Percentiles rank a stretch among this genome's conserved stretches.
phyloP scores from a whole-genome alignment of 306 rosid genomes.

The Gillenia trifoliata region DNA sequence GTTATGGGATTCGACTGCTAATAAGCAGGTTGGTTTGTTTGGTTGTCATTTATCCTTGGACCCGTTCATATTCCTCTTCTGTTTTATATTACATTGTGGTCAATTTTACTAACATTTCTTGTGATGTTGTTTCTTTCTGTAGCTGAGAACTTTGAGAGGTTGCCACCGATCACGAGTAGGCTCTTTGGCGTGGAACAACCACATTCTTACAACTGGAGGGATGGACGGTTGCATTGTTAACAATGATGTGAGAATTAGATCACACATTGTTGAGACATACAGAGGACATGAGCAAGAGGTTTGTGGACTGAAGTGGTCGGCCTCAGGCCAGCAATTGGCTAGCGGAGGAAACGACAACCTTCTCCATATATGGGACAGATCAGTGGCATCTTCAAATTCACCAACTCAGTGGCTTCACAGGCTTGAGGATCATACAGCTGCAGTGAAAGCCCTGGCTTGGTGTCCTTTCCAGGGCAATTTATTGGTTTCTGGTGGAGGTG shows the following conservation, averaged over 20 bases:
- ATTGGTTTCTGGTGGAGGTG: conserved; percentile 71
- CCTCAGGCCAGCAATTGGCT: conserved; percentile 64
- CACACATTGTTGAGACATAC: conserved; percentile 62
- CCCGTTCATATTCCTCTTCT: neutral
- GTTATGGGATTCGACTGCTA: conserved; percentile 61
- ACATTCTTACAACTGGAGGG: conserved; percentile 72
- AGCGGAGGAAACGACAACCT: conserved; percentile 82
- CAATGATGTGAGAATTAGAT: conserved; percentile 69
- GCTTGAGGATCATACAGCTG: conserved; percentile 62
- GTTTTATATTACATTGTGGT: neutral
- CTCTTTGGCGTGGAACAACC: conserved; percentile 72
- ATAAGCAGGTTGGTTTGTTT: conserved; percentile 37
- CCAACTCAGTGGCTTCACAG: conserved; percentile 71
- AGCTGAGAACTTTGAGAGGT: conserved; percentile 60
- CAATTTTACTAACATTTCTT: neutral
- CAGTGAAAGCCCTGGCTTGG: conserved; percentile 83
- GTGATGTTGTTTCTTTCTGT: conserved; percentile 13
- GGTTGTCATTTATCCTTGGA: neutral
- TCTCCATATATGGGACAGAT: conserved; percentile 68
- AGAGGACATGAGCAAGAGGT: conserved; percentile 71
- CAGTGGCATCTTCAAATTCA: conserved; percentile 50
- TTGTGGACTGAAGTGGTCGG: conserved; percentile 80
- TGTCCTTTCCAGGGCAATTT: conserved; percentile 78
- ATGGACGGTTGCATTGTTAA: conserved; percentile 65
- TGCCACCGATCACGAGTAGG: conserved; percentile 63